Conservation (phyloP, 2,329 filamentous ascomycete genomes). For the Neurospora crassa region DNA sequence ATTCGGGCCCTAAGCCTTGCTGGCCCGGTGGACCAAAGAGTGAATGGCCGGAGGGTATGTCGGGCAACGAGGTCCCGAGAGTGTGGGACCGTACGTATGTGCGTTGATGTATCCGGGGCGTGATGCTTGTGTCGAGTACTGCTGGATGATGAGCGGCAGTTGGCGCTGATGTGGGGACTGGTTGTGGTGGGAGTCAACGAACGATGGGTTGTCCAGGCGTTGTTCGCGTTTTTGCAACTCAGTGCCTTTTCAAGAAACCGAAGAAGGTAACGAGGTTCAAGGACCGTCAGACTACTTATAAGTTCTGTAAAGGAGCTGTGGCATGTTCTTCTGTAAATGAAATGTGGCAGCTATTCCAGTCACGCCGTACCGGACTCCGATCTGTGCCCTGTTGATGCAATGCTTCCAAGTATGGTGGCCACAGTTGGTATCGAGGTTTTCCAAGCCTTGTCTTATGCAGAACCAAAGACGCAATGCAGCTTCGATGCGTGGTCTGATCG, state of each 20-base stretch:
- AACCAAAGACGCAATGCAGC: background rate
- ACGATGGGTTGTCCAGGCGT: background rate
- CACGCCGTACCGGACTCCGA: background rate
- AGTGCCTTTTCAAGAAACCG: background rate
- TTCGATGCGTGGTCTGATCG: background rate
- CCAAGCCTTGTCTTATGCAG: background rate
- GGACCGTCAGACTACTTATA: background rate
- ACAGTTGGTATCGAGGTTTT: background rate
- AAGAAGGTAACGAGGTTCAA: background rate
- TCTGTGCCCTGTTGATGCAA: background rate
- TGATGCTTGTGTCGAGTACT: background rate
- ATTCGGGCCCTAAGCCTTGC: slow-evolving; percentile 30
- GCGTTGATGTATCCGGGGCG: background rate
- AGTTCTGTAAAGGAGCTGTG: background rate
- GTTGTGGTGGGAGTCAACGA: background rate
- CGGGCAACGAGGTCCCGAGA: slow-evolving; percentile 51
- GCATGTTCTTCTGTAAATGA: background rate
- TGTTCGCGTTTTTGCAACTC: background rate
- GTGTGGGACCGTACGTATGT: slow-evolving; percentile 59
- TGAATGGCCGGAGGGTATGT: slow-evolving; percentile 42
- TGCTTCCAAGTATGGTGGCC: background rate
- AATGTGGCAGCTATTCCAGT: background rate
- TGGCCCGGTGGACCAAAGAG: slow-evolving; percentile 32
- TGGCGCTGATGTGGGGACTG: background rate
- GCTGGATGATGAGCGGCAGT: background rate